Percentiles rank a stretch among this genome's conserved stretches.
These are phyloP conservation scores for Leccinum obscurum DNA, from an alignment of 768 basidiomycete species.

Conservation along the genomic window DNA sequence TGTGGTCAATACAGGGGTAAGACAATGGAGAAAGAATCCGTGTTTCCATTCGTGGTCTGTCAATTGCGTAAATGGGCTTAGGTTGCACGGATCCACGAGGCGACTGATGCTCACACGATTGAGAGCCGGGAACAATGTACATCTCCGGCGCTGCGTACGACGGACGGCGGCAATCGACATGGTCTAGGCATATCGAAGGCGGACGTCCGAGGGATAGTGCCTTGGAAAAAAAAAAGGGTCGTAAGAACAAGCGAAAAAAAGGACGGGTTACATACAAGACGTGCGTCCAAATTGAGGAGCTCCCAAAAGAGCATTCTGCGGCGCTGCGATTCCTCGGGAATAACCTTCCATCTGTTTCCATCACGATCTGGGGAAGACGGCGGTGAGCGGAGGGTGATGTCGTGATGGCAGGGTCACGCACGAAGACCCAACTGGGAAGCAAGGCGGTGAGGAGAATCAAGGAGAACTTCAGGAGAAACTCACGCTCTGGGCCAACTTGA, in stretches of 20 bases:
- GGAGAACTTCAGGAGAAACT: constrained; percentile 28
- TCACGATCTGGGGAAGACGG: constrained; percentile 57
- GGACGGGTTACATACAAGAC: constrained; percentile 50
- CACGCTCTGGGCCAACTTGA: constrained; percentile 72
- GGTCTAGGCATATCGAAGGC: constrained; percentile 61
- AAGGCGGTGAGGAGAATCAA: constrained; percentile 6
- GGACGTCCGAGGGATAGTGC: constrained; percentile 71
- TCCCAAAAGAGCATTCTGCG: constrained; percentile 75
- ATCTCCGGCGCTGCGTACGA: constrained; percentile 33
- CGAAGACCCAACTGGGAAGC: constrained; percentile 60
- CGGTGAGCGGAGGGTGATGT: constrained; percentile 22
- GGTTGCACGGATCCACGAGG: constrained; percentile 1
- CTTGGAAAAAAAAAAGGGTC: constrained; percentile 34
- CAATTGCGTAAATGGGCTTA: constrained; percentile 14
- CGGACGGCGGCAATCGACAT: constrained; percentile 60
- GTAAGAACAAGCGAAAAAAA: constrained; percentile 15
- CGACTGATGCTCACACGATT: constrained; percentile 29
- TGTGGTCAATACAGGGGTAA: constrained; percentile 61
- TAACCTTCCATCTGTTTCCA: constrained; percentile 58
- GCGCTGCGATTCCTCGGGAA: constrained; percentile 72
- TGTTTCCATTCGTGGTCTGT: constrained; percentile 75
- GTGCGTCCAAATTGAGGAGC: constrained; percentile 64
- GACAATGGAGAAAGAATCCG: constrained; percentile 59
- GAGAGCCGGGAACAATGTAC: constrained; percentile 28
- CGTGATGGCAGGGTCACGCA: constrained; percentile 36